A percentile compares a stretch with the other conserved stretches of the same genome.
phyloP scores from a whole-genome alignment of 495 filamentous ascomycete species.

The Neurospora sp. region DNA sequence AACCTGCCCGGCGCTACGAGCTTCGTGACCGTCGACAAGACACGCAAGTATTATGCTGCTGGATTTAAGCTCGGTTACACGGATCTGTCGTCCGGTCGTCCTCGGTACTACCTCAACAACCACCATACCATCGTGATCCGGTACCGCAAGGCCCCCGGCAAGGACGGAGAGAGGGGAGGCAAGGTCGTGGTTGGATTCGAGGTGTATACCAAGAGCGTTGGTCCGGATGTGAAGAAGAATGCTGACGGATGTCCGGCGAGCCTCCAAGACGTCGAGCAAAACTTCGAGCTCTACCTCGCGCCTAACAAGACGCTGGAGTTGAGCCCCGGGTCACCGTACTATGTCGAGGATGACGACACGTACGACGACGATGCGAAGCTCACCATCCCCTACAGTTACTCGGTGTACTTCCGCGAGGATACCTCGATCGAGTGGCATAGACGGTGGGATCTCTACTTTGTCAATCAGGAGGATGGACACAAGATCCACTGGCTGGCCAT shows the following conservation, averaged over 20 bases:
- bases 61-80: conserved; percentile 90
- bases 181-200: conserved; percentile 90
- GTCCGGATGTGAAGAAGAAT: conserved; percentile 43
- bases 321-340: conserved; percentile 50
- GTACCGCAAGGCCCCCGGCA: conserved; percentile 64
- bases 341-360: conserved; percentile 38
- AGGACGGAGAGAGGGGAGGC: conserved; percentile 55
- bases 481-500: conserved; percentile 91
- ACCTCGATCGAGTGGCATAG: conserved; percentile 72
- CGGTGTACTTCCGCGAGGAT: conserved; percentile 86
- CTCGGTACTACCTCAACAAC: conserved; percentile 79
- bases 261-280: conserved; percentile 49
- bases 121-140: conserved; percentile 84
- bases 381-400: conserved; percentile 82
- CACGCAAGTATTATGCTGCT: conserved; percentile 82
- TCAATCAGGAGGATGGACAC: conserved; percentile 76
- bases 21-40: conserved; percentile 85
- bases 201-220: conserved; percentile 82
- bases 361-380: conserved; percentile 58
- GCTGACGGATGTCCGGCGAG: conserved; percentile 57
- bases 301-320: conserved; percentile 45
- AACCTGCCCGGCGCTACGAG: conserved; percentile 89
- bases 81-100: conserved; percentile 53
- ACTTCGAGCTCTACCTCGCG: conserved; percentile 58
- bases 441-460: conserved; percentile 90